Conservation (phyloP, 2,329 filamentous ascomycete species). For the Triangularia setosa region DNA sequence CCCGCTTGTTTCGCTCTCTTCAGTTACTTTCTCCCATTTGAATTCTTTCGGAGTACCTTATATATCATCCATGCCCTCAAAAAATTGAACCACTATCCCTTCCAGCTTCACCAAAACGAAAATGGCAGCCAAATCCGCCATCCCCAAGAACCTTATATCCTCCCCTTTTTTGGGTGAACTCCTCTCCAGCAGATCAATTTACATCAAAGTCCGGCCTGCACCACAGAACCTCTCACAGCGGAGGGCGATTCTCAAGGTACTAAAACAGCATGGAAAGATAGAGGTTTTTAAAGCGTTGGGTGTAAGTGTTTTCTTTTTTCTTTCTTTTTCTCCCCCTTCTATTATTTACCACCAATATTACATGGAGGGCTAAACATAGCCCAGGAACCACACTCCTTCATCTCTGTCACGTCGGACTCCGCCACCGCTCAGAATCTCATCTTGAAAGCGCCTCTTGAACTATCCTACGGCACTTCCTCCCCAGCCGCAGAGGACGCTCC, state of each 20-base stretch:
- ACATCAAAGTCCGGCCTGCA: background rate
- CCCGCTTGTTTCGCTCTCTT: too few species aligned
- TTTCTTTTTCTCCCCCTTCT: background rate
- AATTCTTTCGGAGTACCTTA: too few species aligned
- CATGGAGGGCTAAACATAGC: too few species aligned
- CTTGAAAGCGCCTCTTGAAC: background rate
- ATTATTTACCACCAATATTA: too few species aligned
- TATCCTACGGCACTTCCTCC: background rate
- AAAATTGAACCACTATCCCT: too few species aligned
- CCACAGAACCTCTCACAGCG: background rate
- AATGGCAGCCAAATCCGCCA: background rate
- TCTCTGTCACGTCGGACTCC: background rate
- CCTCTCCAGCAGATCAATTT: background rate
- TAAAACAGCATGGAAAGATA: background rate
- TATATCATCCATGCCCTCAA: too few species aligned
- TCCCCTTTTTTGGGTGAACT: background rate
- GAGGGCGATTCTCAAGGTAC: background rate
- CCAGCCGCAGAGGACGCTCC: too few species aligned
- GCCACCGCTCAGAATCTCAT: background rate
- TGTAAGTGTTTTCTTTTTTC: background rate
- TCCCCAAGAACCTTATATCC: background rate
- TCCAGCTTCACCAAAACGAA: too few species aligned
- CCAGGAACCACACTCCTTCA: background rate
- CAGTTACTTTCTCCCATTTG: too few species aligned
- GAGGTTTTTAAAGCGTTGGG: background rate